A percentile compares a stretch with the other conserved stretches of the same genome.
Conservation (phyloP, 148 eudicot species). For the Rhododendron kiyosumense region DNA sequence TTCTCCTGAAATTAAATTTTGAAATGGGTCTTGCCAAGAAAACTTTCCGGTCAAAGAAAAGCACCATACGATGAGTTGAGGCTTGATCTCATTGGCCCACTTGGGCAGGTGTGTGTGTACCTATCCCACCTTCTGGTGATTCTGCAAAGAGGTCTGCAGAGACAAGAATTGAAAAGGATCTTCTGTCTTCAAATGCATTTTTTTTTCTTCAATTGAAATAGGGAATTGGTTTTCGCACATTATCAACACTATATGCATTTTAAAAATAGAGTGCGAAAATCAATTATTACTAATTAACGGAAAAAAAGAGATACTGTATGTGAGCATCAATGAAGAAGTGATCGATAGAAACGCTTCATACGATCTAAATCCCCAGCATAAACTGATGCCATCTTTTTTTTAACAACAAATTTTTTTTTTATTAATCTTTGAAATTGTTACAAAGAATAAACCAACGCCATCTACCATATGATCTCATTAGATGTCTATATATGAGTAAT, state of each 20-base stretch:
- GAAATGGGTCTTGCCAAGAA: background rate
- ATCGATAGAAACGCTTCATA: background rate
- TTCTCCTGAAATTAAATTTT: background rate
- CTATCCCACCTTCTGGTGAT: conserved; percentile 1
- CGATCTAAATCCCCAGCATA: background rate
- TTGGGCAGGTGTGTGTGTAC: conserved; percentile 1
- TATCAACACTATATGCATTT: no score
- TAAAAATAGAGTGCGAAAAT: no score
- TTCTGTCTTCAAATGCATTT: background rate
- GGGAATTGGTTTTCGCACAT: background rate
- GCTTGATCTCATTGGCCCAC: background rate
- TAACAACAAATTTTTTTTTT: no score
- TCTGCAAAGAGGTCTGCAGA: background rate
- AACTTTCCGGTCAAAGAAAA: conserved; percentile 1
- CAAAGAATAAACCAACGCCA: no score
- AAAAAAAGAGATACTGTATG: no score
- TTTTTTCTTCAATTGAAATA: no score
- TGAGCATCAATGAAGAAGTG: no score
- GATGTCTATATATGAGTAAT: no score
- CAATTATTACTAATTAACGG: no score
- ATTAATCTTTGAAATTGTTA: no score
- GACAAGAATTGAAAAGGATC: background rate
- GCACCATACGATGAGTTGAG: background rate
- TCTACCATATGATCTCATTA: no score
- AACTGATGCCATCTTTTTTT: no score